Base-by-base conservation (phyloP, 179 eudicot species). In the Amaranthus tricolor region DNA sequence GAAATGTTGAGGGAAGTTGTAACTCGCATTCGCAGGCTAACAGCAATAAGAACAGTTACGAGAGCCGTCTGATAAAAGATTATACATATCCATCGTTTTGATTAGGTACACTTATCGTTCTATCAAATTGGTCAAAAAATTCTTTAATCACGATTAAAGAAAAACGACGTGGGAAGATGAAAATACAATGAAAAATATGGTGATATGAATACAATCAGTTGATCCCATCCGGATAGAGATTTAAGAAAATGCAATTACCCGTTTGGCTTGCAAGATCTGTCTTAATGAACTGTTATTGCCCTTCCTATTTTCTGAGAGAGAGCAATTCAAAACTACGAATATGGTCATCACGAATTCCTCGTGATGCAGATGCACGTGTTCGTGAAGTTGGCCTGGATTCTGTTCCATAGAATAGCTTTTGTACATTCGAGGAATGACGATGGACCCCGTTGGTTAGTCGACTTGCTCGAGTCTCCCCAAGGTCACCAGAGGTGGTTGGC, bases 281-380 rank as follows among this genome's bases (percentile, higher is more conserved):
- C 75, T 76, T 63, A 68, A 77, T 54, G 68, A 73, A 55, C 69
- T 16, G 45, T 49, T n/a, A 20, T 68, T 2, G 40, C 40, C 3
- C 40, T 24, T 44, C 52, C 76, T 79, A 89, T 75, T 89, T 89
- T 81, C 88, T 79, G 77, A 89, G 83, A 8, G 97, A 86, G 71
- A 91, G 96, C 75, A 91, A 71, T 80, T 93, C 97, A 20, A 93
- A 91, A 89, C 92, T 93, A 73, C 93, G 93, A 57, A 91, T 80
- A 62, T 93, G 90, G 66, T 93, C 97, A 55, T 89, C 92, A 2
- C 89, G 90, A 45, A 84, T 64, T 44, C 87, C 85, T 77, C 90
- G 88, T 74, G 89, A 60, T 6, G 77, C 78, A 19, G 94, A 24
- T 6, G 82, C 76, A 20, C 91, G 95, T 49, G 89, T 61, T 59